Percentiles rank a stretch among this genome's conserved stretches.
Evolutionary conservation across 2,329 filamentous ascomycete genomes (phyloP).

Genomic region (Talaromyces rugulosus): DNA sequence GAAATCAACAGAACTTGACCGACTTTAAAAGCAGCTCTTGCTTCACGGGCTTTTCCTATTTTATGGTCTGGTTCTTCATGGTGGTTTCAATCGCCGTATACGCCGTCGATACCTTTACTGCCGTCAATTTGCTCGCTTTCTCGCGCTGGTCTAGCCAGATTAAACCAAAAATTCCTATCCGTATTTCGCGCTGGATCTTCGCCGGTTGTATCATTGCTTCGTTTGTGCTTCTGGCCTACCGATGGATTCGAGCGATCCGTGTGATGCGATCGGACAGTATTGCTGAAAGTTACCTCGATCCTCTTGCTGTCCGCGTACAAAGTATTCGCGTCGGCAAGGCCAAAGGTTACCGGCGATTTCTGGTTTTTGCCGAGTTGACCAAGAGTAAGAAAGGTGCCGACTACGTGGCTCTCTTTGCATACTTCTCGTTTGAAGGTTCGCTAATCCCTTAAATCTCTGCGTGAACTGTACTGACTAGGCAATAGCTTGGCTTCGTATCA

Average conservation of each 20-base stretch:
- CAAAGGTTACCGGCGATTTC: constrained; percentile 79
- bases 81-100: constrained; percentile 79
- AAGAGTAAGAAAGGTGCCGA: constrained; percentile 88
- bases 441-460: not conserved
- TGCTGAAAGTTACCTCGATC: constrained; percentile 87
- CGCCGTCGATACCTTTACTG: constrained; percentile 85
- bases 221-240: constrained; percentile 73
- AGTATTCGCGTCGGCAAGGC: constrained; percentile 70
- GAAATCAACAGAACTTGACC: constrained; percentile 44
- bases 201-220: constrained; percentile 87
- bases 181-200: constrained; percentile 91
- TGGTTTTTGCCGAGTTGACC: constrained; percentile 88
- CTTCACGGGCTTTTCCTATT: constrained; percentile 73
- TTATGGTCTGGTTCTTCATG: constrained; percentile 76
- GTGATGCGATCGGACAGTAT: constrained; percentile 83
- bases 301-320: constrained; percentile 77
- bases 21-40: constrained; percentile 85
- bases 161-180: constrained; percentile 69
- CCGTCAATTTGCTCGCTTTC: constrained; percentile 84
- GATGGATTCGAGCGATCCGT: constrained; percentile 72
- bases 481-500: constrained; percentile 73
- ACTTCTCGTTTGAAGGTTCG: not conserved
- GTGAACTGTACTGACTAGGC: not conserved
- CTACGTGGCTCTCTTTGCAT: constrained; percentile 77
- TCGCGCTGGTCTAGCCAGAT: constrained; percentile 84